Percentiles rank a stretch among this genome's conserved stretches.
Conservation (phyloP, 2,329 filamentous ascomycete genomes). For the Ambrosiella xylebori region DNA sequence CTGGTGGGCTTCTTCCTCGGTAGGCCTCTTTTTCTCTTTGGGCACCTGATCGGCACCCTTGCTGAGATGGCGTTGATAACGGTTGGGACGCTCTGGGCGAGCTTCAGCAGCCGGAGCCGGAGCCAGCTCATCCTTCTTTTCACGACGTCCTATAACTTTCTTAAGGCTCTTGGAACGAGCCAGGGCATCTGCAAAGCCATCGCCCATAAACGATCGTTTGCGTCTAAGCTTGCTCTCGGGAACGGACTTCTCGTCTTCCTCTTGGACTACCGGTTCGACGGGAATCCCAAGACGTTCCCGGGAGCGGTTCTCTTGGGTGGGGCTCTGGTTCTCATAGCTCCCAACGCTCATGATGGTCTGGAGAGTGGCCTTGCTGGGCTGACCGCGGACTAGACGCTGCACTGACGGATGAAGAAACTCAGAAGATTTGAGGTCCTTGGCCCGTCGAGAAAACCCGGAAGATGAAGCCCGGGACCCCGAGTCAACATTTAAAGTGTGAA, state of each 20-base stretch:
- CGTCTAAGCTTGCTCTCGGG: slow-evolving; percentile 10
- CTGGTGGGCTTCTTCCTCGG: not conserved
- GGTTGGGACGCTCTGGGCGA: not conserved
- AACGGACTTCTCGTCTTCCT: not conserved
- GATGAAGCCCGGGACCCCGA: slow-evolving; percentile 19
- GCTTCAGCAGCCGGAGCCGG: not conserved
- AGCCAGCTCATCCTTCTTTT: not conserved
- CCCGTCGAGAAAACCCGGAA: not conserved
- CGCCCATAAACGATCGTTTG: slow-evolving; percentile 12
- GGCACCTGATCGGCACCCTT: not conserved
- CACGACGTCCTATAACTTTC: slow-evolving; percentile 6
- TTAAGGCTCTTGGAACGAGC: slow-evolving; percentile 4
- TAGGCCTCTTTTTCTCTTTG: not conserved
- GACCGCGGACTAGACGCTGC: slow-evolving; percentile 22
- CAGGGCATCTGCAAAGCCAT: slow-evolving; percentile 3
- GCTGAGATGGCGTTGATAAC: not conserved
- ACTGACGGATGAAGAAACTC: slow-evolving; percentile 18
- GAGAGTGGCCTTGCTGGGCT: slow-evolving; percentile 30
- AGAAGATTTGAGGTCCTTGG: slow-evolving; percentile 21
- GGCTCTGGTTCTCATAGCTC: slow-evolving; percentile 22
- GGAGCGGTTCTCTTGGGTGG: slow-evolving; percentile 6
- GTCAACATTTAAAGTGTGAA: slow-evolving; percentile 19
- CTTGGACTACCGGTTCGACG: not conserved
- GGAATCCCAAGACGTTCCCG: not conserved
- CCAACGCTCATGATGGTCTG: slow-evolving; percentile 34